These are phyloP conservation scores for Aphanomyces astaci DNA, from an alignment of 352 stramenopile genomes.

Conservation along the genomic window DNA sequence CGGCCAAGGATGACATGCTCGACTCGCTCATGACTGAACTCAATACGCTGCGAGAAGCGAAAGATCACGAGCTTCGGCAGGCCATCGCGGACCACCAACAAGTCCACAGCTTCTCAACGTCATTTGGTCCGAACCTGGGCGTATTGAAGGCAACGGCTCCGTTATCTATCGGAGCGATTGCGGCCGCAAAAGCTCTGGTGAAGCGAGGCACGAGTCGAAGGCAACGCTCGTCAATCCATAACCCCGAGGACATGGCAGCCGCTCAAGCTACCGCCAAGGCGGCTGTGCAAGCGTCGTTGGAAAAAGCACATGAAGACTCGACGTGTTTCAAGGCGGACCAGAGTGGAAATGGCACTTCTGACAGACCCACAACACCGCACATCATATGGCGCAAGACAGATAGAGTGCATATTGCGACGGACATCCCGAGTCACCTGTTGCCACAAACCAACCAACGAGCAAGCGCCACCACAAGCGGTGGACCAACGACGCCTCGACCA, in stretches of 20 bases:
- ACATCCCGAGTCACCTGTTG: neutral
- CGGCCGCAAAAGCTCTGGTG: neutral
- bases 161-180: neutral
- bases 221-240: conserved; percentile 5
- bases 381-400: conserved; percentile 7
- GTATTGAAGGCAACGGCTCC: neutral
- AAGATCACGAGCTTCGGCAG: neutral
- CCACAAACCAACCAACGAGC: neutral
- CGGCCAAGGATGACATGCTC: neutral
- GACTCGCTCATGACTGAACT: conserved; percentile 17
- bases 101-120: neutral
- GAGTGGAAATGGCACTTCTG: neutral
- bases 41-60: neutral
- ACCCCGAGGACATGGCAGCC: neutral
- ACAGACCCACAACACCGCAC: conserved; percentile 1
- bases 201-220: neutral
- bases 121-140: neutral
- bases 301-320: neutral
- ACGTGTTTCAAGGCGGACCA: neutral
- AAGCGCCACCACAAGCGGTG: too few species aligned
- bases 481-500: too few species aligned
- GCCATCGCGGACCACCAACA: neutral
- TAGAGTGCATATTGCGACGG: neutral
- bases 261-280: neutral
- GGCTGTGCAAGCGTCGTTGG: neutral